Conservation (phyloP, 2,329 filamentous ascomycete species). For the Colletotrichum sp. region DNA sequence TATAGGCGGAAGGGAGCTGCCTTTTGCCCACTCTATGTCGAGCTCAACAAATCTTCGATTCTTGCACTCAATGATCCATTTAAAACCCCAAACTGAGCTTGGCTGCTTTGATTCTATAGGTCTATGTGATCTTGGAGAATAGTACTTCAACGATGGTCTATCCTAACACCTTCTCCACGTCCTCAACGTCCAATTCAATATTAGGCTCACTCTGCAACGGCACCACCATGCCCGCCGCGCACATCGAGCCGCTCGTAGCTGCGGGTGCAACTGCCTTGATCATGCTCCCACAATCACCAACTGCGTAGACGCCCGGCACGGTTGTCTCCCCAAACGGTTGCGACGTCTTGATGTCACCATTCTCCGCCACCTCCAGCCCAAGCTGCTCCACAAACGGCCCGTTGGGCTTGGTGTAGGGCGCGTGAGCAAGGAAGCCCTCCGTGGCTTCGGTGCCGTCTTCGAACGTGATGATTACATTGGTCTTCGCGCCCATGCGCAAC, state of each 20-base stretch:
- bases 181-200: neutral
- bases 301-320: slow-evolving; percentile 57
- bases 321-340: slow-evolving; percentile 54
- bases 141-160: neutral
- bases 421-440: slow-evolving; percentile 46
- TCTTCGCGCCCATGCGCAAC: slow-evolving; percentile 29
- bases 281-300: slow-evolving; percentile 50
- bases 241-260: slow-evolving; percentile 30
- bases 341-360: slow-evolving; percentile 47
- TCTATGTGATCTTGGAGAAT: neutral
- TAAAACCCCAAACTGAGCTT: neutral
- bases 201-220: slow-evolving; percentile 11
- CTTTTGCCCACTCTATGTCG: neutral
- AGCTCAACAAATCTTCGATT: neutral
- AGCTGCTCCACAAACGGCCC: slow-evolving; percentile 48
- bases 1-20: neutral
- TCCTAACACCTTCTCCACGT: neutral
- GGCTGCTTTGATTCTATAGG: neutral
- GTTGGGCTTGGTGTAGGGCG: slow-evolving; percentile 40
- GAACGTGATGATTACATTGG: slow-evolving; percentile 41
- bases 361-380: slow-evolving; percentile 44
- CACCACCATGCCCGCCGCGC: slow-evolving; percentile 29
- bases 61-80: neutral
- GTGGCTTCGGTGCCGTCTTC: slow-evolving; percentile 39
- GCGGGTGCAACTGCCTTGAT: slow-evolving; percentile 35